Conservation (phyloP, 2,329 filamentous ascomycete species). For the Fusarium siculi region DNA sequence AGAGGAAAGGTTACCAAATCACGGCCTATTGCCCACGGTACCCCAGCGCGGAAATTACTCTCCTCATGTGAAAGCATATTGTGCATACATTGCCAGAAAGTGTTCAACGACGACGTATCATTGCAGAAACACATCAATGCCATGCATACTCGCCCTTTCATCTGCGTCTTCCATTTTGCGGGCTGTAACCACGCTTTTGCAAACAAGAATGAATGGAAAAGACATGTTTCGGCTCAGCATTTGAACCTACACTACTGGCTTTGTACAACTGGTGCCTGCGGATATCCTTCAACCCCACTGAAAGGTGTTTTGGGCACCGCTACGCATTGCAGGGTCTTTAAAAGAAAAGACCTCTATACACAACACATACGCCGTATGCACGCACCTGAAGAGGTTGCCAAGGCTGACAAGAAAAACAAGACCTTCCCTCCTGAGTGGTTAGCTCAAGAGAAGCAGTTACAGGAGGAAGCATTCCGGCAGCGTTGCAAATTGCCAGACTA, state of each 20-base stretch:
- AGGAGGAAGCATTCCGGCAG: conserved; percentile 67
- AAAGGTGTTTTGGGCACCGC: conserved; percentile 41
- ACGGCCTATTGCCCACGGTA: not conserved
- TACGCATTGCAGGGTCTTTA: conserved; percentile 75
- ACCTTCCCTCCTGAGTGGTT: conserved; percentile 57
- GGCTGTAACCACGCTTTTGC: conserved; percentile 79
- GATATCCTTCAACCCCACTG: conserved; percentile 45
- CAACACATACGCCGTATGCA: conserved; percentile 93
- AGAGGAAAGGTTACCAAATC: conserved; percentile 22
- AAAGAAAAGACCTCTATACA: conserved; percentile 91
- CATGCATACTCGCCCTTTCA: conserved; percentile 71
- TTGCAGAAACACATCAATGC: conserved; percentile 63
- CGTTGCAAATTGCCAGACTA: conserved; percentile 70
- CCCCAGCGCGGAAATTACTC: conserved; percentile 11
- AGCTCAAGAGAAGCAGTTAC: conserved; percentile 64
- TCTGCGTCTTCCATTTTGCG: conserved; percentile 82
- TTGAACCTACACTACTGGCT: conserved; percentile 78
- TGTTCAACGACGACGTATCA: conserved; percentile 57
- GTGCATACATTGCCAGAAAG: conserved; percentile 33
- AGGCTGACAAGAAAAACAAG: conserved; percentile 52
- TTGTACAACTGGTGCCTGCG: conserved; percentile 74
- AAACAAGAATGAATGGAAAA: conserved; percentile 95
- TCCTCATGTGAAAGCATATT: conserved; percentile 1
- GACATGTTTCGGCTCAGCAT: conserved; percentile 85
- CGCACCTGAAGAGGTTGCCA: conserved; percentile 52